Conservation (phyloP, 2,329 filamentous ascomycete genomes). For the Lachnellula occidentalis region DNA sequence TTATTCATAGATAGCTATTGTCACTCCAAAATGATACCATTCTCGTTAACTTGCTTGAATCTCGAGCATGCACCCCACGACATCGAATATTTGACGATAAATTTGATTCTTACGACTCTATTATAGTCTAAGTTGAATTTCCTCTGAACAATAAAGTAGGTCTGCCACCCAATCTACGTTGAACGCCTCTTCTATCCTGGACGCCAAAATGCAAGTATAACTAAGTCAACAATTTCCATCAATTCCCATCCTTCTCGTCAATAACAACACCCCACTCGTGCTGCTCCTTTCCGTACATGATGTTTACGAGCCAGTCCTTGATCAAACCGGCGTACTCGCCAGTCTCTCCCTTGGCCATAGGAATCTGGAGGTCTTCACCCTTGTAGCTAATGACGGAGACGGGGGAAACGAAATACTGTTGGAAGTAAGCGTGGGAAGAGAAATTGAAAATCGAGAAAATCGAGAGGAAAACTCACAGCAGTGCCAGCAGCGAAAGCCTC, state of each 20-base stretch:
- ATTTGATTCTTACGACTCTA: too few species aligned
- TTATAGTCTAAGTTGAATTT: too few species aligned
- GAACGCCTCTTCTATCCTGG: not conserved
- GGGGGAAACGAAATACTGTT: conserved; percentile 64
- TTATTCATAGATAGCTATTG: not conserved
- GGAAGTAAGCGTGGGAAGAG: conserved; percentile 5
- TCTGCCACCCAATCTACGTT: not conserved
- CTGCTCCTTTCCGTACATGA: conserved; percentile 64
- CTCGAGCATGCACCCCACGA: not conserved
- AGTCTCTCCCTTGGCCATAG: conserved; percentile 49
- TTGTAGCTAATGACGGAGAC: conserved; percentile 65
- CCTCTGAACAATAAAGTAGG: not conserved
- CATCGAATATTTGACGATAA: too few species aligned
- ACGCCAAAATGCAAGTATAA: not conserved
- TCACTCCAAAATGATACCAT: not conserved
- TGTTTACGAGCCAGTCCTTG: conserved; percentile 63
- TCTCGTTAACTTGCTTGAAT: not conserved
- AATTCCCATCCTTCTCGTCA: conserved; percentile 43
- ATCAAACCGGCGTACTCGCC: conserved; percentile 55
- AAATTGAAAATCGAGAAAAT: not conserved
- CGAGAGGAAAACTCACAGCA: conserved; percentile 55
- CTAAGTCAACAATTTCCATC: not conserved
- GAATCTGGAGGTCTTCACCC: conserved; percentile 56
- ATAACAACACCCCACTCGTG: conserved; percentile 68
- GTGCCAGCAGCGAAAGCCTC: conserved; percentile 87